Conservation (phyloP, 2,329 filamentous ascomycete genomes). For the Ophiostoma piceae region DNA sequence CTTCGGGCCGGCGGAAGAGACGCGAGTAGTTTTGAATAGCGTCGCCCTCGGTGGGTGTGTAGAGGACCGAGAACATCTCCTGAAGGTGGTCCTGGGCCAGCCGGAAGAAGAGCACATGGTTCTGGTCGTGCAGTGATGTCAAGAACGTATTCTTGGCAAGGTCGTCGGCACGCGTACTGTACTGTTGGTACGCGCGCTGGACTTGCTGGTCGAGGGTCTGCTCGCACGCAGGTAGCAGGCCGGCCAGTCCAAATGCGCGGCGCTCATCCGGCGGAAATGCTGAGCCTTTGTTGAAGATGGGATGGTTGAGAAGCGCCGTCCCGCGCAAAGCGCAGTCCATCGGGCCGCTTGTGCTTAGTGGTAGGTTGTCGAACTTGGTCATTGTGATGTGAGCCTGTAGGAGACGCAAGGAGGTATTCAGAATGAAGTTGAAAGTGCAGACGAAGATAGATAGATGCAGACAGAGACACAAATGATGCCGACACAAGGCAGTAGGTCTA, state of each 20-base stretch:
- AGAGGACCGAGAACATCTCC: conserved; percentile 88
- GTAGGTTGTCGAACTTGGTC: conserved; percentile 40
- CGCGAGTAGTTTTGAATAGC: conserved; percentile 80
- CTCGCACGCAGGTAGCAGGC: conserved; percentile 65
- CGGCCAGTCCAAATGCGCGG: conserved; percentile 61
- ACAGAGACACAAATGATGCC: too few relatives aligned
- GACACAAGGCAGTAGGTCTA: too few relatives aligned
- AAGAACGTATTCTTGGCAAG: conserved; percentile 85
- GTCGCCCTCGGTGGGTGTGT: conserved; percentile 84
- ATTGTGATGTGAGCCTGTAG: background rate
- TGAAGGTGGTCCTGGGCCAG: conserved; percentile 71
- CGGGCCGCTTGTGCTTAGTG: conserved; percentile 45
- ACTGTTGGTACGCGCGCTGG: conserved; percentile 75
- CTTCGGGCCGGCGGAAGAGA: conserved; percentile 71
- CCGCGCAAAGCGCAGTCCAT: conserved; percentile 48
- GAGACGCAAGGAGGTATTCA: background rate
- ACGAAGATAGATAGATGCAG: too few relatives aligned
- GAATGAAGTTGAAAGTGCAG: background rate
- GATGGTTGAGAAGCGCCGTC: conserved; percentile 54
- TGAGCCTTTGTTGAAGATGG: conserved; percentile 78
- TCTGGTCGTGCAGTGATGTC: conserved; percentile 79
- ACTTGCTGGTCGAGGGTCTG: conserved; percentile 74
- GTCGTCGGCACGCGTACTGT: conserved; percentile 55
- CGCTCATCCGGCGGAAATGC: conserved; percentile 68
- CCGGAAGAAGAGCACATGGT: conserved; percentile 75